phyloP scores from a whole-genome alignment of 2,329 filamentous ascomycete genomes.

The Diaporthe nobilis region DNA sequence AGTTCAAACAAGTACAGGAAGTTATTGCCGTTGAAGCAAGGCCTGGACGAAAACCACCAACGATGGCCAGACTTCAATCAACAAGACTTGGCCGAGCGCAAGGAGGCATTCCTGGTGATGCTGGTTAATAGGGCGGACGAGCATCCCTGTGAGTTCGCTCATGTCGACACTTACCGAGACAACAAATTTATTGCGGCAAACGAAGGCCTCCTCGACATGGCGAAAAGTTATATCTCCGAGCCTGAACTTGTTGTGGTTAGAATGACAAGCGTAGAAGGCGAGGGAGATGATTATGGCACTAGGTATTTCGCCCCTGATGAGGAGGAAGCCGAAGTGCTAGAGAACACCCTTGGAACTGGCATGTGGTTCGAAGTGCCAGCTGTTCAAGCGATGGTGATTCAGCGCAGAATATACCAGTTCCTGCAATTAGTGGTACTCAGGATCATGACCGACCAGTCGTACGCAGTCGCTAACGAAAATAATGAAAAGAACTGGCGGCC shows the following conservation, averaged over 20 bases:
- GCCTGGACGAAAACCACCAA: neutral
- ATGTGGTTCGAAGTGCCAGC: neutral
- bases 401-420: slow-evolving; percentile 2
- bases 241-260: neutral
- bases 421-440: neutral
- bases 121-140: neutral
- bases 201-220: neutral
- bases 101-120: neutral
- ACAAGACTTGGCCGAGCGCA: neutral
- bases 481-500: neutral
- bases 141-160: neutral
- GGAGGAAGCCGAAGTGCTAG: neutral
- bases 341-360: too few relatives aligned
- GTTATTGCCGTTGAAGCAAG: neutral
- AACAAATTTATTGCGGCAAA: neutral
- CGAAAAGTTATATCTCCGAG: neutral
- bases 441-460: neutral
- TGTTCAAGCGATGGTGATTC: neutral
- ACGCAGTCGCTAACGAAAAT: neutral
- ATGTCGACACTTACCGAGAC: neutral
- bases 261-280: neutral
- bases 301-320: neutral
- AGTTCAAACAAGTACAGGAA: neutral
- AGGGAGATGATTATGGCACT: neutral
- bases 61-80: neutral